phyloP scores from a whole-genome alignment of 2,329 filamentous ascomycete species.

The Aspergillus eucalypticola region DNA sequence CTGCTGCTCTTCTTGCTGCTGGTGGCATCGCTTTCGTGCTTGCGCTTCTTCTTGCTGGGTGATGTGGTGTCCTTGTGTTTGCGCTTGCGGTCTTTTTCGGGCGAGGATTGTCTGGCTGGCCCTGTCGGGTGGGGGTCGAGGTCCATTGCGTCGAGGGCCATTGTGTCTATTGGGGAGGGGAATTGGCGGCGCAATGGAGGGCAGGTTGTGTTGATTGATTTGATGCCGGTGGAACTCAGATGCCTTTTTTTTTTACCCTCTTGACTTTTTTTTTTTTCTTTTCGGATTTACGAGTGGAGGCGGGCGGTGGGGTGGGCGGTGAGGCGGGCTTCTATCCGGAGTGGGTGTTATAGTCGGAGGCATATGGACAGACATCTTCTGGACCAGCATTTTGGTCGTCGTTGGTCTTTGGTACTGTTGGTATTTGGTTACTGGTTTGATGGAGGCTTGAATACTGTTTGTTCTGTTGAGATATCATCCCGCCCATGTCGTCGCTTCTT shows the following conservation, averaged over 20 bases:
- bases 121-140: slow-evolving; percentile 31
- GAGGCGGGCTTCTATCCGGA: background rate
- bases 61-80: slow-evolving; percentile 48
- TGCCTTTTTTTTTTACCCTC: slow-evolving; percentile 3
- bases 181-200: slow-evolving; percentile 12
- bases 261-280: background rate
- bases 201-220: slow-evolving; percentile 3
- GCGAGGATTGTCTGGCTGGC: slow-evolving; percentile 20
- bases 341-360: too few relatives aligned
- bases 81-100: slow-evolving; percentile 43
- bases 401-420: background rate
- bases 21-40: slow-evolving; percentile 30
- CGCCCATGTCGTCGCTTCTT: slow-evolving; percentile 48
- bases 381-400: background rate
- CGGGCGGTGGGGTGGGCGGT: slow-evolving; percentile 22
- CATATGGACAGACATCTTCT: background rate
- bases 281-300: slow-evolving; percentile 8
- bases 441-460: background rate
- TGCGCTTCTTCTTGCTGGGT: slow-evolving; percentile 43
- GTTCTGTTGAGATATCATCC: background rate
- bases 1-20: slow-evolving; percentile 30
- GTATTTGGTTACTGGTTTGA: background rate
- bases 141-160: slow-evolving; percentile 45
- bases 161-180: slow-evolving; percentile 20
- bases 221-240: slow-evolving; percentile 17